Base-by-base conservation (phyloP, 225 moss, liverwort and hornwort species). In the Bryum argenteum region DNA sequence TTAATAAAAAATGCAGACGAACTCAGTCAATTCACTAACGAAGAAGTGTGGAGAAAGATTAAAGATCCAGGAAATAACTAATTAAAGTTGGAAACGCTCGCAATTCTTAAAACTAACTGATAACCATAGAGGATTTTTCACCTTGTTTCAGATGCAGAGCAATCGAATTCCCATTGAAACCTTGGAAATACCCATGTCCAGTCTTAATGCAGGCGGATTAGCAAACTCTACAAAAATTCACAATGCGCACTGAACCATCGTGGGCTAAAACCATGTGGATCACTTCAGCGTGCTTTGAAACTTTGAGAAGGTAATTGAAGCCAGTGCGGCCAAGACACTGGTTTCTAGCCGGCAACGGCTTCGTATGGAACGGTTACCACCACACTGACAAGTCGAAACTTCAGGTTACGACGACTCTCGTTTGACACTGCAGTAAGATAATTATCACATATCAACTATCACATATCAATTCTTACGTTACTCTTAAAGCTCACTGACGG, bases 311-410 rank as follows among this genome's bases (percentile, higher is more conserved):
- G n/a, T 26, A 67, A 61, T 22, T 41, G 67, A 10, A 56, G 56
- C 42, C 72, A 56, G 19, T 62, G 62, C 56, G 40, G 57, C 28
- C 11, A 48, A 24, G 24, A 33, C 55, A 61, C 14, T 61, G 47
- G 45, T 55, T 55, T 22, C 15, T 17, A 67, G 80, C 62, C 67
- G 71, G 48, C 56, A 75, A 78, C 74, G 61, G 61, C 75, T 71
- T 62, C 17, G 74, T 61, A 41, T 42, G 55, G 55, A 78, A 61
- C 82, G 71, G 82, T 82, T 78, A 75, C 71, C 66, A 57, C 74
- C 40, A 51, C 11, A 28, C 41, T n/a, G n/a, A n/a, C n/a, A n/a
- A 9, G 42, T 74, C 28, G 37, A 66, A 60, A 22, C 14, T 39
- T 21, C 56, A 57, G 42, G 61, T 50, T 20, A 23, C 53, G 42